A percentile compares a stretch with the other conserved stretches of the same genome.
phyloP scores from a whole-genome alignment of 2,329 filamentous ascomycete species.

The Aspergillus sp. region DNA sequence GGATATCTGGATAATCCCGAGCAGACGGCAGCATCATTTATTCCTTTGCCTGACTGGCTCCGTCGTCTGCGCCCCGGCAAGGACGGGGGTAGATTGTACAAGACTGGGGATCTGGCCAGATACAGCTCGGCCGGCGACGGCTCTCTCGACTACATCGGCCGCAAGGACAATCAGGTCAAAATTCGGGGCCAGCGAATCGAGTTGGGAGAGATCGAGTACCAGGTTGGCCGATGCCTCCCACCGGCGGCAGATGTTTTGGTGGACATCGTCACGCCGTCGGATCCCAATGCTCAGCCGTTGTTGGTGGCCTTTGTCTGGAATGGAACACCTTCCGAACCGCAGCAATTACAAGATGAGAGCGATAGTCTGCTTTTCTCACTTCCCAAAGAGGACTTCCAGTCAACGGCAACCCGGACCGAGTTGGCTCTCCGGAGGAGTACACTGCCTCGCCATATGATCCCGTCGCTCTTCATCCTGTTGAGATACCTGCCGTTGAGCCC shows the following conservation, averaged over 20 bases:
- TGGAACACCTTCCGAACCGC: neutral
- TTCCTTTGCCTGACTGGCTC: constrained; percentile 14
- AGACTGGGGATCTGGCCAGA: constrained; percentile 15
- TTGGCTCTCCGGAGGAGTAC: neutral
- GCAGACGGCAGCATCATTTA: constrained; percentile 16
- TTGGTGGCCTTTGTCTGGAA: neutral
- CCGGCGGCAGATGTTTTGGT: neutral
- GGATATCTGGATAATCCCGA: constrained; percentile 25
- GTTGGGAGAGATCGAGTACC: constrained; percentile 39
- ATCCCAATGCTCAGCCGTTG: neutral
- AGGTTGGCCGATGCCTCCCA: constrained; percentile 14
- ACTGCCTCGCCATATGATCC: constrained; percentile 15
- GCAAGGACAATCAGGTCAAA: constrained; percentile 55
- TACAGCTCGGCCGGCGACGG: constrained; percentile 8
- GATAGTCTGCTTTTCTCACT: neutral
- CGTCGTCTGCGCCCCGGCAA: neutral
- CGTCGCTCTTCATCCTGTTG: constrained; percentile 10
- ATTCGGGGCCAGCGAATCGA: constrained; percentile 54
- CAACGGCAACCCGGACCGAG: neutral
- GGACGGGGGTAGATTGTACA: constrained; percentile 7
- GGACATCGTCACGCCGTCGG: constrained; percentile 1
- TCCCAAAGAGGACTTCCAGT: neutral
- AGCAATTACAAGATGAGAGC: neutral
- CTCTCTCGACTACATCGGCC: constrained; percentile 32
- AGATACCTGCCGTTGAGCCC: constrained; percentile 9